Percentiles rank a stretch among this genome's conserved stretches.
Evolutionary conservation across 2,329 filamentous ascomycete genomes (phyloP).

Genomic region (Phaeosphaeriaceae sp.): DNA sequence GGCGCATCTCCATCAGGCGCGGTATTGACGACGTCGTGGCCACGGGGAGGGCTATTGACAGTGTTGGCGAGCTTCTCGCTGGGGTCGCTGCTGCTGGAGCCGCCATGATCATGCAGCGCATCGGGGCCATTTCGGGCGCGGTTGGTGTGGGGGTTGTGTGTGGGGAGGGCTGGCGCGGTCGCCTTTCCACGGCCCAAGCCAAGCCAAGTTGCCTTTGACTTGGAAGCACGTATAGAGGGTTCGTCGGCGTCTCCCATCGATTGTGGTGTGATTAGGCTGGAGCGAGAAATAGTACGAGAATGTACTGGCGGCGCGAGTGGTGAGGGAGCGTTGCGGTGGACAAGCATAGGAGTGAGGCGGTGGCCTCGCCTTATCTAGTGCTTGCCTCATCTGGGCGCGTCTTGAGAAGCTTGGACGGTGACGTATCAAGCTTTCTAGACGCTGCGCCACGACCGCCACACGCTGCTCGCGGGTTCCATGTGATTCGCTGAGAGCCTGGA

Average conservation of each 20-base stretch:
- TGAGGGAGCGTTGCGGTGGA: constrained; percentile 7
- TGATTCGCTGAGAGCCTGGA: background rate
- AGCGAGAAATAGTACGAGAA: background rate
- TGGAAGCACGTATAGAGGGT: constrained; percentile 59
- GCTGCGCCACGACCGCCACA: background rate
- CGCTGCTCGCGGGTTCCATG: background rate
- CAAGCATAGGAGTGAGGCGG: constrained; percentile 30
- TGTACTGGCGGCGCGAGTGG: background rate
- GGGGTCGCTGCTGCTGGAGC: constrained; percentile 23
- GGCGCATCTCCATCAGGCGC: constrained; percentile 58
- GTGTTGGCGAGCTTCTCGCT: constrained; percentile 31
- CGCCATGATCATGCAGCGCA: constrained; percentile 16
- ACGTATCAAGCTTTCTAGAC: constrained; percentile 3
- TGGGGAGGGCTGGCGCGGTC: constrained; percentile 40
- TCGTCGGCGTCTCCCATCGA: constrained; percentile 65
- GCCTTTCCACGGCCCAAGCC: constrained; percentile 49
- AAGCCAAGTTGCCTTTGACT: constrained; percentile 57
- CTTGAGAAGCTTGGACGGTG: constrained; percentile 13
- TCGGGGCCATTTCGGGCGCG: constrained; percentile 14
- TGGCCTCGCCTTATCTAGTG: constrained; percentile 23
- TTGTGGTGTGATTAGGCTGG: constrained; percentile 29
- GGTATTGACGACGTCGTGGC: constrained; percentile 54
- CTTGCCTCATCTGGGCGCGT: constrained; percentile 6
- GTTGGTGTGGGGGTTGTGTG: constrained; percentile 27
- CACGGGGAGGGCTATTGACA: constrained; percentile 27